phyloP scores from a whole-genome alignment of 208 protist genomes.

The Acanthamoeba castellanii region DNA sequence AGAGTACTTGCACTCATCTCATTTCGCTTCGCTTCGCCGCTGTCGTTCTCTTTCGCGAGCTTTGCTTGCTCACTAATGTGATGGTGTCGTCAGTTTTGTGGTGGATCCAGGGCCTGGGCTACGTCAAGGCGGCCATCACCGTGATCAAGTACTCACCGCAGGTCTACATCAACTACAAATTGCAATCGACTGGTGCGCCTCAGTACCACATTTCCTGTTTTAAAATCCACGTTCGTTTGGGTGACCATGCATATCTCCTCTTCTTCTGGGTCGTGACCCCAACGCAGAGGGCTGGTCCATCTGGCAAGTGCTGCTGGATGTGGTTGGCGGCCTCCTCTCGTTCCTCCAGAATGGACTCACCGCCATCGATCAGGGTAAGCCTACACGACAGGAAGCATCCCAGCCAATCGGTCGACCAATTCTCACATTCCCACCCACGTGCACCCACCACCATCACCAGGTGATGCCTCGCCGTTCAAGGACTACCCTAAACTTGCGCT shows the following conservation, averaged over 20 bases:
- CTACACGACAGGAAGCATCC: neutral
- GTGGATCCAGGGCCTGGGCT: conserved; percentile 34
- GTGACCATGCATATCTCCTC: neutral
- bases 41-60: neutral
- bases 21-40: too few species aligned
- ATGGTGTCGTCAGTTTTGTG: neutral
- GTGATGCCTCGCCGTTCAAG: conserved; percentile 8
- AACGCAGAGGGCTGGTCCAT: conserved; percentile 65
- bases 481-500: conserved; percentile 63
- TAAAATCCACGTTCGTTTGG: neutral
- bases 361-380: conserved; percentile 20
- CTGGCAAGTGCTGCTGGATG: conserved; percentile 65
- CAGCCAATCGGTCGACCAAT: neutral
- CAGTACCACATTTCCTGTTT: neutral
- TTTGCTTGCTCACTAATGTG: neutral
- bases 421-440: neutral
- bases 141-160: conserved; percentile 54
- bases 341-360: conserved; percentile 57
- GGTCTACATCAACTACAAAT: conserved; percentile 66
- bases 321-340: conserved; percentile 54
- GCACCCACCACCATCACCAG: neutral
- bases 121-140: conserved; percentile 44
- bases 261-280: too few species aligned
- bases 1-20: neutral
- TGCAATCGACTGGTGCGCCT: neutral